Evolutionary conservation across 2,329 filamentous ascomycete species (phyloP).

Genomic region (Pseudogymnoascus sp.): DNA sequence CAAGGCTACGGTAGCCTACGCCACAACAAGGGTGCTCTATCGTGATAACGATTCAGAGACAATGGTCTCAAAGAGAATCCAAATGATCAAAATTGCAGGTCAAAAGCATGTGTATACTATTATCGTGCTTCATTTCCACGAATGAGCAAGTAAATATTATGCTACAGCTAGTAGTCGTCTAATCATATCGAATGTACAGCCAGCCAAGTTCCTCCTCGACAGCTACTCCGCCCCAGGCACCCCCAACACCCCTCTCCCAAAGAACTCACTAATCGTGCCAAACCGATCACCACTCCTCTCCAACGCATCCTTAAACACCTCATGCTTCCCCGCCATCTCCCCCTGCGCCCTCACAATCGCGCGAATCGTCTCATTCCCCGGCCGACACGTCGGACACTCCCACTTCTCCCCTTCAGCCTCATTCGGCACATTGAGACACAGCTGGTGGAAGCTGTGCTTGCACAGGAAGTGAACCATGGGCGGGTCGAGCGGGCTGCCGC

Average conservation of each 20-base stretch:
- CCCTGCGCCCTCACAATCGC: constrained; percentile 80
- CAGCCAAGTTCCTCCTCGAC: too few species aligned
- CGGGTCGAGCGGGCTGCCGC: constrained; percentile 64
- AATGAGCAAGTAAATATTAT: background rate
- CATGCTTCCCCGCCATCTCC: constrained; percentile 78
- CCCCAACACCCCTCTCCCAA: constrained; percentile 85
- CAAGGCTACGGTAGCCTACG: background rate
- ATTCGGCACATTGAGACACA: constrained; percentile 60
- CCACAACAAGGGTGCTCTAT: background rate
- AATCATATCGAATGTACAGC: too few species aligned
- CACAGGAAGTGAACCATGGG: constrained; percentile 94
- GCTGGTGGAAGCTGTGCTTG: constrained; percentile 93
- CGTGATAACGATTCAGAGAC: background rate
- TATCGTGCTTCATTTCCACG: background rate
- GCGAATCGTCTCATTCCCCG: constrained; percentile 77
- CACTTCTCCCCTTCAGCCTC: constrained; percentile 47
- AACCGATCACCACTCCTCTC: constrained; percentile 74
- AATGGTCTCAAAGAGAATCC: too few species aligned
- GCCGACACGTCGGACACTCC: constrained; percentile 80
- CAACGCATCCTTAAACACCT: constrained; percentile 77
- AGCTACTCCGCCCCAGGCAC: constrained; percentile 23
- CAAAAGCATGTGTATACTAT: background rate
- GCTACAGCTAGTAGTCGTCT: too few species aligned
- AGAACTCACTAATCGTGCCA: constrained; percentile 88
- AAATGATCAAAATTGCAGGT: background rate